A percentile compares a stretch with the other conserved stretches of the same genome.
phyloP scores from a whole-genome alignment of 495 filamentous ascomycete species.

The Pseudoneurospora amorphoporcata region DNA sequence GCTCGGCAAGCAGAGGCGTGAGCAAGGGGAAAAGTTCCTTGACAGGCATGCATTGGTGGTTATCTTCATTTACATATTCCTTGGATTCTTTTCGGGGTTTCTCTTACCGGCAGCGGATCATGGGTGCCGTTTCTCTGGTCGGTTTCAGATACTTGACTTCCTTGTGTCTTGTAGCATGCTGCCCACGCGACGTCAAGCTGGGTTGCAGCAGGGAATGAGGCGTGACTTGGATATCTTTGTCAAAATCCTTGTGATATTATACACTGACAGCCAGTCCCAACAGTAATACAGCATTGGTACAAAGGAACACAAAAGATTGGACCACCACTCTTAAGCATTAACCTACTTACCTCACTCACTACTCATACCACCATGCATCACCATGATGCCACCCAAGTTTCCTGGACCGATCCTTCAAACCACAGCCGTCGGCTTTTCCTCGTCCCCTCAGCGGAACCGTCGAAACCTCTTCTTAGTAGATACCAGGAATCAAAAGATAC shows the following conservation, averaged over 20 bases:
- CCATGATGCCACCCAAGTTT: neutral
- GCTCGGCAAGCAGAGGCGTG: neutral
- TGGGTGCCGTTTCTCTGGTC: neutral
- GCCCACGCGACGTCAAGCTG: neutral
- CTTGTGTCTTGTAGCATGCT: neutral
- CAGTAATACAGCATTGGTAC: neutral
- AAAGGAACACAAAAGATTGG: neutral
- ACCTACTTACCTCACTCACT: neutral
- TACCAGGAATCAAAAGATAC: slow-evolving; percentile 34
- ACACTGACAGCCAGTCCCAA: too few species aligned
- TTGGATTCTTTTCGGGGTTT: neutral
- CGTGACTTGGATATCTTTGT: neutral
- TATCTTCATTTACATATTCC: neutral
- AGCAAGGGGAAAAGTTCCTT: neutral
- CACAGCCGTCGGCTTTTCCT: neutral
- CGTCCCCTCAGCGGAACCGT: neutral
- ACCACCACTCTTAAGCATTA: neutral
- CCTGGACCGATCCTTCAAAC: neutral
- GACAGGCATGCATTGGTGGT: neutral
- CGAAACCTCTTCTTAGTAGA: slow-evolving; percentile 17
- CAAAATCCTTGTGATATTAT: too few species aligned
- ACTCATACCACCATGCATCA: neutral
- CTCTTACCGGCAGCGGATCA: neutral
- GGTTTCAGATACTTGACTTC: neutral
- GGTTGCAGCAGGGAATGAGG: neutral